Evolutionary conservation across 306 rosid species (phyloP), one percentile per base, ranked within the genome.

Genomic region (Albizia julibrissin): DNA sequence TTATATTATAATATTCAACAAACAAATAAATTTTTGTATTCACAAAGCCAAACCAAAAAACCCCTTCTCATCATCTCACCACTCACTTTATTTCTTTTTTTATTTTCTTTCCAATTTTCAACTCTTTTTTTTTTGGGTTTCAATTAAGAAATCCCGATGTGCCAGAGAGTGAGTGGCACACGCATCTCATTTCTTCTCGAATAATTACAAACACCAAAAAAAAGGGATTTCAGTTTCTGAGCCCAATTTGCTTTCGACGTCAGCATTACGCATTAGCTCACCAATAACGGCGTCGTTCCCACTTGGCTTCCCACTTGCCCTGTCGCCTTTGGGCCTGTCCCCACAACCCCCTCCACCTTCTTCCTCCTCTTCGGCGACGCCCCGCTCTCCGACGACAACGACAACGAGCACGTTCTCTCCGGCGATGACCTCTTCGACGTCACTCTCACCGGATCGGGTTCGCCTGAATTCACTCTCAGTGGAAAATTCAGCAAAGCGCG

Each of bases 391-490:
- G 61, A 54, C 61, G 61, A 50, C 6, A 8, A 37, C 4, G 84
- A 88, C 0, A 86, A 83, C 1, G 87, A 89, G 0, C 87, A 82
- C 2, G 88, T 73, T 0, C 87, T 78, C 44, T 85, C 94, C 33
- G 95, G 84, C 8, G 97, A 88, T 0, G 90, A 84, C 39, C 99
- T 74, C 89, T 95, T 95, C 22, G 97, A 88, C 1, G 89, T 89
- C 29, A 95, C 87, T 13, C 99, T 78, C 16, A 95, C 94, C 80
- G 98, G 99, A 34, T 95, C 99, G 18, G 99, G 99, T 68, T 95
- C 99, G 0, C 97, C 98, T 37, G 99, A 95, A 56, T 93, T 95
- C 3, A 95, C 87, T 72, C 99, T 84, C 22, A 95, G 91, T 0
- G 99, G 99, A 33, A 95, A 95, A 76, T 95, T 95, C 73, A 95